Evolutionary conservation across 192 early-diverging fungal species (phyloP).

Genomic region (Globomyces pollinis-pini): DNA sequence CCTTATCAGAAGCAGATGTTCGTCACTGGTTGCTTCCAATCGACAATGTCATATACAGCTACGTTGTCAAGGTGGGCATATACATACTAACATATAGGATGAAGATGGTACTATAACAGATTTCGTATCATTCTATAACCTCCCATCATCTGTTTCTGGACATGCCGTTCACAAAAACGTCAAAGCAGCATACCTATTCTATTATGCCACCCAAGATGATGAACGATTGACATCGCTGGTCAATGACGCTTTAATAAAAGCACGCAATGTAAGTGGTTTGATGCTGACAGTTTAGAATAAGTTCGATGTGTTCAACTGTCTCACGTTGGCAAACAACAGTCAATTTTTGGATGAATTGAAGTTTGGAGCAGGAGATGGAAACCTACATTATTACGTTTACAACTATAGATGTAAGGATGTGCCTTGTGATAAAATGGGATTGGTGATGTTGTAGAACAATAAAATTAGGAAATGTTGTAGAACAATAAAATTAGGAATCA

Average conservation of each 20-base stretch:
- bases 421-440: constrained; percentile 61
- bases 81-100: constrained; percentile 42
- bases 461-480: no score
- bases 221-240: constrained; percentile 55
- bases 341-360: constrained; percentile 72
- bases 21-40: constrained; percentile 85
- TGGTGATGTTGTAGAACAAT: constrained; percentile 96
- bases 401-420: constrained; percentile 82
- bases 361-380: constrained; percentile 90
- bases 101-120: constrained; percentile 64
- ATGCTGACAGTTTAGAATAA: constrained; percentile 28
- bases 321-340: constrained; percentile 87
- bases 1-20: constrained; percentile 80
- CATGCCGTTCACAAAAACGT: constrained; percentile 59
- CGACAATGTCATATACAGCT: constrained; percentile 81
- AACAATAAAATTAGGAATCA: constrained; percentile 14
- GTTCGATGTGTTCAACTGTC: constrained; percentile 94
- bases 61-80: constrained; percentile 69
- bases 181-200: constrained; percentile 91
- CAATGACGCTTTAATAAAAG: constrained; percentile 66
- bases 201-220: constrained; percentile 63
- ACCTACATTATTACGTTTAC: constrained; percentile 93
- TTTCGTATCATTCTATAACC: constrained; percentile 90
- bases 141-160: constrained; percentile 87
- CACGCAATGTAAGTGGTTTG: constrained; percentile 20